phyloP scores from a whole-genome alignment of 306 rosid genomes.

The Vicia sativa region DNA sequence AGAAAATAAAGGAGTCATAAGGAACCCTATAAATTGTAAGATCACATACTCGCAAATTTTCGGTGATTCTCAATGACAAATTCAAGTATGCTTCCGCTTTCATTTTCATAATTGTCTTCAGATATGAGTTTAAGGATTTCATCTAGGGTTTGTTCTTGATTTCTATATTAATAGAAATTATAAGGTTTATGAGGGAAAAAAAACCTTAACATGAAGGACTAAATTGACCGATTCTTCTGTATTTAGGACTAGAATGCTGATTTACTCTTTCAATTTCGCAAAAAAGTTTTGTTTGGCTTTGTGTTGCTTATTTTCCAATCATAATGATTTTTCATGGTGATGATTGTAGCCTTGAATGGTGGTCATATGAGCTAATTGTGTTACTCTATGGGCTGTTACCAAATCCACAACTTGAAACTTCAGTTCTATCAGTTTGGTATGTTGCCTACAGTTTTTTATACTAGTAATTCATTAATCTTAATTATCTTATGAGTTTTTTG shows the following conservation, averaged over 20 bases:
- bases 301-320: neutral
- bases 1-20: no score
- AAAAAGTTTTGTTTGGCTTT: neutral
- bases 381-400: slow-evolving; percentile 75
- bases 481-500: neutral
- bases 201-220: no score
- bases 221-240: neutral
- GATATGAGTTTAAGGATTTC: no score
- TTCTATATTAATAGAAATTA: no score
- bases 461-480: neutral
- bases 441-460: neutral
- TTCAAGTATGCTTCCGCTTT: no score
- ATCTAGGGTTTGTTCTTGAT: no score
- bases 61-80: no score
- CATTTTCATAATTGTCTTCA: no score
- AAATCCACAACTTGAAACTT: slow-evolving; percentile 83
- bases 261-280: neutral
- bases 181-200: no score
- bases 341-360: slow-evolving; percentile 64
- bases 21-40: no score
- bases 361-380: slow-evolving; percentile 69
- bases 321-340: slow-evolving; percentile 19
- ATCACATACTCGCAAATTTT: no score
- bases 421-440: slow-evolving; percentile 80
- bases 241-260: neutral